These are phyloP conservation scores for Torulaspora franciscae DNA, from an alignment of 805 yeast genomes.

Conservation along the genomic window DNA sequence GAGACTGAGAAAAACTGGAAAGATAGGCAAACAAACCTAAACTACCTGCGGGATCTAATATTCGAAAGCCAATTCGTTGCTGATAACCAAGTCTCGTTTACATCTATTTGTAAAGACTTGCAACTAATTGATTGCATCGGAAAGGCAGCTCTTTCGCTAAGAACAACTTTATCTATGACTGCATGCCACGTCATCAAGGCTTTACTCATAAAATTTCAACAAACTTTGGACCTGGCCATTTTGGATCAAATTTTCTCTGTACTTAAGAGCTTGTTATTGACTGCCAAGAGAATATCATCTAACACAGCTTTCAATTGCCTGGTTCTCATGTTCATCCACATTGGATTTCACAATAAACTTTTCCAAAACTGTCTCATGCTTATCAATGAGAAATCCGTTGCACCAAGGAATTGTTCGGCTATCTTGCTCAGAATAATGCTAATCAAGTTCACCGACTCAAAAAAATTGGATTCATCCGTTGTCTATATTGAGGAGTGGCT, in stretches of 20 bases:
- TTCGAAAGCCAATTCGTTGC: constrained; percentile 2
- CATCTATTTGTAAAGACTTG: constrained; percentile 33
- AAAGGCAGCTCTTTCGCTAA: constrained; percentile 63
- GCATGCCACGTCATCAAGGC: constrained; percentile 79
- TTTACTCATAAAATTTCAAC: constrained; percentile 31
- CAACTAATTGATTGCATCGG: constrained; percentile 54
- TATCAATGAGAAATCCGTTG: constrained; percentile 62
- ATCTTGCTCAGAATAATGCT: constrained; percentile 64
- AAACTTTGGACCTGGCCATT: constrained; percentile 29
- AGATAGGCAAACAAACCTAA: constrained; percentile 57
- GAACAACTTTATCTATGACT: constrained; percentile 76
- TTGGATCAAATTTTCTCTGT: constrained; percentile 36
- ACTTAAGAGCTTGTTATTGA: constrained; percentile 34
- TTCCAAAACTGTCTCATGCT: constrained; percentile 48
- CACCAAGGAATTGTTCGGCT: constrained; percentile 65
- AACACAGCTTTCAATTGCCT: constrained; percentile 37
- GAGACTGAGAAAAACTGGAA: constrained; percentile 92
- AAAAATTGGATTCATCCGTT: constrained; percentile 36
- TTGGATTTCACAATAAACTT: constrained; percentile 50
- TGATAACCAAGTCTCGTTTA: constrained; percentile 40
- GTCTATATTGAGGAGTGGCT: constrained; percentile 45
- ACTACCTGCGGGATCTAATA: constrained; percentile 45
- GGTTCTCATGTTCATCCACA: constrained; percentile 50
- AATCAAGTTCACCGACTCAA: constrained; percentile 43
- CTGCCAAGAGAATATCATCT: constrained; percentile 38